phyloP scores from a whole-genome alignment of 352 stramenopile genomes.

The Plasmopara muralis region DNA sequence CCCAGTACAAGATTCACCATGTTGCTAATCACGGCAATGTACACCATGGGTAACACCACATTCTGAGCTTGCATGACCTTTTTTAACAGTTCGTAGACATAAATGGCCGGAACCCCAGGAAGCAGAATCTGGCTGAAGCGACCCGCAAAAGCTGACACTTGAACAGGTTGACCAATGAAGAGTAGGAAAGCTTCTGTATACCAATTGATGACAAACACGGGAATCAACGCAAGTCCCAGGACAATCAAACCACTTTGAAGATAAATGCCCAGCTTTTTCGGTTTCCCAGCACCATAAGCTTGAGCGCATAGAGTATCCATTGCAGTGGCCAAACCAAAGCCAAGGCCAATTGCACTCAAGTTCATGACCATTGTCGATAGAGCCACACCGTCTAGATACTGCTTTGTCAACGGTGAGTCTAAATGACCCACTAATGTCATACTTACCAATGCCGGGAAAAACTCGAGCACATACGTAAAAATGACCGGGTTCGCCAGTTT shows the following conservation, averaged over 20 bases:
- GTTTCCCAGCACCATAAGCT: constrained; percentile 66
- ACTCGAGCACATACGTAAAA: constrained; percentile 70
- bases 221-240: constrained; percentile 42
- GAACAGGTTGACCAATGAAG: constrained; percentile 47
- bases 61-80: constrained; percentile 85
- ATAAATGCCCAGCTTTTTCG: constrained; percentile 76
- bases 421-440: constrained; percentile 65
- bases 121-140: constrained; percentile 64
- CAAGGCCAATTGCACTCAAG: constrained; percentile 66
- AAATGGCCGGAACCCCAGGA: constrained; percentile 74
- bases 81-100: constrained; percentile 79
- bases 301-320: constrained; percentile 87
- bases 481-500: constrained; percentile 54
- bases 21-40: constrained; percentile 67
- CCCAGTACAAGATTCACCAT: constrained; percentile 70
- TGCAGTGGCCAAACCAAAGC: constrained; percentile 73
- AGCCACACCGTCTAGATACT: constrained; percentile 62
- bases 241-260: constrained; percentile 75
- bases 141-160: constrained; percentile 60
- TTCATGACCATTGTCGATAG: constrained; percentile 80
- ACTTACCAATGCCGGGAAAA: constrained; percentile 56
- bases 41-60: constrained; percentile 79
- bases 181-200: constrained; percentile 60
- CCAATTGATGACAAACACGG: constrained; percentile 70
- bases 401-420: constrained; percentile 58